Base-by-base conservation (phyloP, 371 early-diverging fungal species). In the Entomophthora muscae region DNA sequence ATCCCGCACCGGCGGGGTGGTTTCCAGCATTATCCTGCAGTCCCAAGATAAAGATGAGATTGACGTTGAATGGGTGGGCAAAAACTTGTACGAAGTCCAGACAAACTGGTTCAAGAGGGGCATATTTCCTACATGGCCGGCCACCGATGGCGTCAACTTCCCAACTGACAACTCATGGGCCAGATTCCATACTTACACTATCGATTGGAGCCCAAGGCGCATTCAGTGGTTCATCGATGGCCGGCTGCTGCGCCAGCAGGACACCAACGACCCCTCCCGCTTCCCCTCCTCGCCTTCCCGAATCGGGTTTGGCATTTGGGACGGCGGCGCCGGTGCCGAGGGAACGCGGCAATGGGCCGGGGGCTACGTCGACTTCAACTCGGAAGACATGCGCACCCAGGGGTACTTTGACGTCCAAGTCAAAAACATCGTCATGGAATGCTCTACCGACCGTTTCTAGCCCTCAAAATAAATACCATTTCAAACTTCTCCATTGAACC, bases 331-430 rank as follows among this genome's bases (percentile, higher is more conserved):
- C 32, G 78, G 77, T 23, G 70, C 72, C 51, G 55, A 75, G 61
- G 83, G 85, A 58, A 83, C 84, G 3, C 67, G 77, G 21, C 69
- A 74, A 17, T 86, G 84, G 85, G 84, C 85, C 13, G 85, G 85
- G 57, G 74, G 78, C 10, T 75, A 76, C 33, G 77, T 79, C 52
- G 73, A 81, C 56, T 85, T 53, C 26, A 23, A 59, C 10, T 17
- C 31, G 10, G 32, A 59, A 59, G 60, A 59, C 42, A 30, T 32
- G 22, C 12, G 42, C 22, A 59, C 5, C 12, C 23, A 59, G 21
- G 60, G 60, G 3, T 59, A 59, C 33, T 59, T 32, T 28, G 42
- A 42, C 2, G 61, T 51, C 7, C 12, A n/a, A n/a, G 24, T 61
- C 17, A 10, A 2, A 1, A 24, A 13, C 26, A 13, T 61, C 5